Percentiles rank a stretch among this genome's conserved stretches.
Conservation (phyloP, 345 rosid genomes). For the Corchorus capsularis region DNA sequence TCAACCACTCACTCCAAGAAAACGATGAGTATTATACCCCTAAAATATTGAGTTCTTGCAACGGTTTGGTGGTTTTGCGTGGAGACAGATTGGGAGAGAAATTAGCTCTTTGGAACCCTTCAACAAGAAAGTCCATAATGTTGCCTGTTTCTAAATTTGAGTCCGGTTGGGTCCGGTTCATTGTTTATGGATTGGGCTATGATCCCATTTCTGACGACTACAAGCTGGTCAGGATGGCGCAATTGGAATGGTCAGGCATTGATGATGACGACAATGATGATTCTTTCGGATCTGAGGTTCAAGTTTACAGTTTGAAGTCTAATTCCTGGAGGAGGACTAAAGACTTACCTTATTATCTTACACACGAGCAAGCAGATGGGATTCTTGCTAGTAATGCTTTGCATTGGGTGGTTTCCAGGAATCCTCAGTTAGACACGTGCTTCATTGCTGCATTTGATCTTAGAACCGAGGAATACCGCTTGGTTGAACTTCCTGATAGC, state of each 20-base stretch:
- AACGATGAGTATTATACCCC: constrained; percentile 21
- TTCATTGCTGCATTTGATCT: background rate
- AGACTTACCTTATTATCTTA: constrained; percentile 34
- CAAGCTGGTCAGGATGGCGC: constrained; percentile 35
- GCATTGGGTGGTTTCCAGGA: constrained; percentile 41
- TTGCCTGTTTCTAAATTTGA: background rate
- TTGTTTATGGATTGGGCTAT: constrained; percentile 45
- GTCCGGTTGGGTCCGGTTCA: background rate
- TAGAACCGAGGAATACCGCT: background rate
- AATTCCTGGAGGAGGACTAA: constrained; percentile 31
- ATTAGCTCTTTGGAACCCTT: constrained; percentile 38
- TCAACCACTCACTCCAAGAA: constrained; percentile 32
- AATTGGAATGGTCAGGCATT: no score
- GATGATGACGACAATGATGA: constrained; percentile 1
- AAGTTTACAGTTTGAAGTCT: constrained; percentile 30
- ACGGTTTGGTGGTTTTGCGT: constrained; percentile 43
- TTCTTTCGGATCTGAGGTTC: constrained; percentile 31
- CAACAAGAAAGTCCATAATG: constrained; percentile 29
- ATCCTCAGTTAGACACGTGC: constrained; percentile 34
- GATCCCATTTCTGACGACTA: constrained; percentile 38
- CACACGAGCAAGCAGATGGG: constrained; percentile 38
- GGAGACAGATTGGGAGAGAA: constrained; percentile 27
- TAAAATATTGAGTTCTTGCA: constrained; percentile 40
- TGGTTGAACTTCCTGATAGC: constrained; percentile 28
- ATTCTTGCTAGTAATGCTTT: constrained; percentile 34